phyloP scores from a whole-genome alignment of 139 green algal species.

The Mesotaenium endlicherianum region DNA sequence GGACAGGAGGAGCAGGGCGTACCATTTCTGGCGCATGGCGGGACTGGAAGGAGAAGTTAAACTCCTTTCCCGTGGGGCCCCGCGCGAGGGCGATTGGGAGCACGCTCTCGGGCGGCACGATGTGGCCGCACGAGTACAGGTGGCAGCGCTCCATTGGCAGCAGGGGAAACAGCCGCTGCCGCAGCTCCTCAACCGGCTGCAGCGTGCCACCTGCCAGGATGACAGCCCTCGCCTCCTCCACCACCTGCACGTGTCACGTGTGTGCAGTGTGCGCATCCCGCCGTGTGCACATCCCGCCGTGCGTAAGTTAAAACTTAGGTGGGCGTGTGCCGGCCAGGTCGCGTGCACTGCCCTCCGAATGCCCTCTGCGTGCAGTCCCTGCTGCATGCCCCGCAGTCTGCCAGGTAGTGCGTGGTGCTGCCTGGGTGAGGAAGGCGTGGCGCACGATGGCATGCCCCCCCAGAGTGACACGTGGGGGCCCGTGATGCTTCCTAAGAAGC shows the following conservation, averaged over 20 bases:
- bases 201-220: constrained; percentile 91
- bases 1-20: constrained; percentile 53
- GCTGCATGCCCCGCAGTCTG: too few relatives aligned
- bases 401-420: too few relatives aligned
- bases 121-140: constrained; percentile 83
- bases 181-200: constrained; percentile 65
- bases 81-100: constrained; percentile 63
- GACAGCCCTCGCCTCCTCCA: constrained; percentile 63
- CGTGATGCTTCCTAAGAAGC: too few relatives aligned
- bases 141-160: constrained; percentile 46
- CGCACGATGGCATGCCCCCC: too few relatives aligned
- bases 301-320: too few relatives aligned
- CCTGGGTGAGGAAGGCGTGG: too few relatives aligned
- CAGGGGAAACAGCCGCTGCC: constrained; percentile 66
- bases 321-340: too few relatives aligned
- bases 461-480: too few relatives aligned
- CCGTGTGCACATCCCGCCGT: too few relatives aligned
- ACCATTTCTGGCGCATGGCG: constrained; percentile 54
- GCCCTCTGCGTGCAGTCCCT: too few relatives aligned
- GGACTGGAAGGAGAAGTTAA: constrained; percentile 49
- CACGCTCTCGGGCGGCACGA: constrained; percentile 69
- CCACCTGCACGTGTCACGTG: constrained; percentile 10
- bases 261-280: too few relatives aligned
- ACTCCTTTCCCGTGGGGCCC: constrained; percentile 67
- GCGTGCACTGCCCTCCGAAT: too few relatives aligned